These are phyloP conservation scores for Colletotrichum cuscutae DNA, from an alignment of 2,329 filamentous ascomycete genomes.

Conservation along the genomic window DNA sequence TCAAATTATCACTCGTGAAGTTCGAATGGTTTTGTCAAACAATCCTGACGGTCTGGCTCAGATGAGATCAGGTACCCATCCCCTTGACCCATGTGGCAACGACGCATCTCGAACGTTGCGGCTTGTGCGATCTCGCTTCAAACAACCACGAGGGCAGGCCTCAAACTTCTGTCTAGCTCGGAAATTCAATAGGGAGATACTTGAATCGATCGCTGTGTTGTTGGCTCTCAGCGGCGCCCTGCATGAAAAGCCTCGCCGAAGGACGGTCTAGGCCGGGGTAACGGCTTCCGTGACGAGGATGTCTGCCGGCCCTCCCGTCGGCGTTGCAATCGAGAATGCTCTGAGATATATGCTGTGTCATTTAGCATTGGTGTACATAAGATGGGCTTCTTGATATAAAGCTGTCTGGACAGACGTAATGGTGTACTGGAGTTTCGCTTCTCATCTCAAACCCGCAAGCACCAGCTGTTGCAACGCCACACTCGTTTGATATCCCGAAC, in stretches of 20 bases:
- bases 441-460: neutral
- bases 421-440: constrained; percentile 1
- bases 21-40: constrained; percentile 1
- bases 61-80: neutral
- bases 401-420: constrained; percentile 5
- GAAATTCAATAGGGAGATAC: neutral
- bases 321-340: neutral
- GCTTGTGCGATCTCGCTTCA: neutral
- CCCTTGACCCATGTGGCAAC: neutral
- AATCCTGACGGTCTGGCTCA: neutral
- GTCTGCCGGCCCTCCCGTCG: constrained; percentile 10
- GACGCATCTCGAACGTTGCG: no score
- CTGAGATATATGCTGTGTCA: neutral
- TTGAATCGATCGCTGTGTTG: constrained; percentile 7
- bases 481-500: constrained; percentile 38
- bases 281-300: neutral
- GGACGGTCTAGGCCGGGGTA: constrained; percentile 9
- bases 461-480: constrained; percentile 21
- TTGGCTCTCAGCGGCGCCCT: constrained; percentile 12
- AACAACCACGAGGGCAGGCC: neutral
- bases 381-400: constrained; percentile 27
- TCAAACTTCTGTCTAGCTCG: neutral
- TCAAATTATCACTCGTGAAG: neutral
- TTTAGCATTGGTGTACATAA: constrained; percentile 38
- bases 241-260: constrained; percentile 13